Conservation (phyloP, 768 basidiomycete genomes). For the Hypsizygus marmoreus region DNA sequence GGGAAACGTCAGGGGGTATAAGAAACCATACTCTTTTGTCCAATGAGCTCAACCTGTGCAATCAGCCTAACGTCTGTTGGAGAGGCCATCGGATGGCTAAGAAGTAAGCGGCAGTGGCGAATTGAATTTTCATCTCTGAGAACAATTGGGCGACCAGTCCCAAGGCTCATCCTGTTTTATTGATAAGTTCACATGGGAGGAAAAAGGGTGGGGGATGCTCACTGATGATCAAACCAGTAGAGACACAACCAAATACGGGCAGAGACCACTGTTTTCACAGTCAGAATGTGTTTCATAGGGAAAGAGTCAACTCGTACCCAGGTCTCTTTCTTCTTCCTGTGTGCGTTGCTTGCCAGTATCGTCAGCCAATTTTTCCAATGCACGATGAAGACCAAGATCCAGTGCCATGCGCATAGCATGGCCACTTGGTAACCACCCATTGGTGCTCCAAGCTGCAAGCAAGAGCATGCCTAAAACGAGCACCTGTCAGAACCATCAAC, state of each 20-base stretch:
- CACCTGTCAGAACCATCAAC: conserved; percentile 16
- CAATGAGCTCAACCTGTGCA: conserved; percentile 86
- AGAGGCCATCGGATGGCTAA: conserved; percentile 85
- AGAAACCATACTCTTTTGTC: conserved; percentile 74
- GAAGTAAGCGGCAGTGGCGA: conserved; percentile 77
- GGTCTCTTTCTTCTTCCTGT: conserved; percentile 84
- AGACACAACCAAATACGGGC: conserved; percentile 93
- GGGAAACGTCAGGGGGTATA: neutral
- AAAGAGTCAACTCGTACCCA: conserved; percentile 50
- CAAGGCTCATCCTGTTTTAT: conserved; percentile 76
- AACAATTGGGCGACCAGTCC: conserved; percentile 88
- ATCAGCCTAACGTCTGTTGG: conserved; percentile 89
- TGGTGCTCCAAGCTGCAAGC: conserved; percentile 90
- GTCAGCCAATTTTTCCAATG: conserved; percentile 88
- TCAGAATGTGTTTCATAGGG: conserved; percentile 5
- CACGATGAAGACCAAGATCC: conserved; percentile 90
- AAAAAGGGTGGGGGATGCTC: conserved; percentile 28
- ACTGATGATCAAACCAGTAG: conserved; percentile 98
- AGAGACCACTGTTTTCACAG: conserved; percentile 66
- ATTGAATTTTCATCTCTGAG: conserved; percentile 89
- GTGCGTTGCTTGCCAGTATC: conserved; percentile 64
- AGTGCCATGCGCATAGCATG: conserved; percentile 97
- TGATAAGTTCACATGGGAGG: conserved; percentile 8
- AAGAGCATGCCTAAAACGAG: conserved; percentile 75
- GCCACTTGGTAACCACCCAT: conserved; percentile 93